Evolutionary conservation across 2,329 filamentous ascomycete genomes (phyloP).

Genomic region (Metarhizium robertsii): DNA sequence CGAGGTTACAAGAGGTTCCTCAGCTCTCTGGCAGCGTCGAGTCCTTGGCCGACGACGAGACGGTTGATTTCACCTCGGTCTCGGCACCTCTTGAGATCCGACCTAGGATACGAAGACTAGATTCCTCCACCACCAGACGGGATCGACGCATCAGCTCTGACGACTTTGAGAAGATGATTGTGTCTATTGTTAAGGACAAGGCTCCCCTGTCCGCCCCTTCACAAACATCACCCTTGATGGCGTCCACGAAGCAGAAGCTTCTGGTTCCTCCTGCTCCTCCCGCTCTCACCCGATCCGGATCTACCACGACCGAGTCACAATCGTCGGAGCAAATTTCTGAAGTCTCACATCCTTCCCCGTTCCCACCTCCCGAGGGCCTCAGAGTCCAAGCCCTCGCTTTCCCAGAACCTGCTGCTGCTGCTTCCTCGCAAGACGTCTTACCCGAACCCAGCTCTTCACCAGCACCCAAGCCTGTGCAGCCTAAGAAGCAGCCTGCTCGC

Average conservation of each 20-base stretch:
- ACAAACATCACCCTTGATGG: constrained; percentile 20
- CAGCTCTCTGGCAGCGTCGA: constrained; percentile 71
- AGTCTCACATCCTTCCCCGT: constrained; percentile 19
- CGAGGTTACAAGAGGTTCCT: constrained; percentile 47
- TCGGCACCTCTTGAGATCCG: constrained; percentile 50
- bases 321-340: constrained; percentile 37
- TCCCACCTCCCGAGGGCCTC: constrained; percentile 21
- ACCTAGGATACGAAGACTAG: constrained; percentile 60
- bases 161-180: constrained; percentile 88
- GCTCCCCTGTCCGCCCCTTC: constrained; percentile 40
- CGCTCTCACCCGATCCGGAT: constrained; percentile 31
- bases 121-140: constrained; percentile 64
- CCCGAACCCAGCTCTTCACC: constrained; percentile 50
- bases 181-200: constrained; percentile 85
- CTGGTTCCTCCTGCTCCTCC: constrained; percentile 18
- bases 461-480: constrained; percentile 56
- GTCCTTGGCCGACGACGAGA: constrained; percentile 61
- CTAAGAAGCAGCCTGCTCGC: constrained; percentile 50
- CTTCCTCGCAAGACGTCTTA: constrained; percentile 44
- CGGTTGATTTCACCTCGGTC: constrained; percentile 47
- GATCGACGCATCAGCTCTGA: constrained; percentile 89
- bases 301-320: constrained; percentile 34
- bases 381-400: constrained; percentile 61
- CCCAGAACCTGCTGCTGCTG: constrained; percentile 38
- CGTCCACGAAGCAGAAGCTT: constrained; percentile 33